phyloP scores from a whole-genome alignment of 1,284 basidiomycete species.

The Pyrrhoderma noxium region DNA sequence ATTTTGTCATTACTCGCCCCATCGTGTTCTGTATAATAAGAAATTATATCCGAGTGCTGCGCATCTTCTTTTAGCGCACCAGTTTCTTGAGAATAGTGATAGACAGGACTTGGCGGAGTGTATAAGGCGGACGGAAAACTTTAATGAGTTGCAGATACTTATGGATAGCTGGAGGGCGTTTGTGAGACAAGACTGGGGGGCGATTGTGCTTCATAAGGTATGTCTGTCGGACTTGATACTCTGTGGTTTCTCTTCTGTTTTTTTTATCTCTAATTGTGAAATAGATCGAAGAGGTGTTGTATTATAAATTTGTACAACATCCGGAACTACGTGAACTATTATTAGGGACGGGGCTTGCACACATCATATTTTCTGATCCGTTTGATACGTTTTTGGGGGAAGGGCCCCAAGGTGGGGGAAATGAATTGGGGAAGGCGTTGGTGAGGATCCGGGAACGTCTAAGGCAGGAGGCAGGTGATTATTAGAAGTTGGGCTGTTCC shows the following conservation, averaged over 20 bases:
- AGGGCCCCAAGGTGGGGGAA: conserved; percentile 40
- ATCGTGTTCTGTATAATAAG: conserved; percentile 44
- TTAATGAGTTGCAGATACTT: conserved; percentile 43
- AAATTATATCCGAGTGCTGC: conserved; percentile 53
- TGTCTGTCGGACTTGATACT: conserved; percentile 20
- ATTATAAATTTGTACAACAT: conserved; percentile 58
- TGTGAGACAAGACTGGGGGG: conserved; percentile 45
- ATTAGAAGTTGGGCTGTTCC: neutral
- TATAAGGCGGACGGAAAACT: conserved; percentile 39
- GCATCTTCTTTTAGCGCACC: conserved; percentile 62
- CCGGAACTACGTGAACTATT: conserved; percentile 38
- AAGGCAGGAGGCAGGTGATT: conserved; percentile 26
- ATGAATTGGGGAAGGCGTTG: conserved; percentile 52
- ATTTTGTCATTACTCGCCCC: conserved; percentile 53
- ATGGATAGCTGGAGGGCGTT: conserved; percentile 24
- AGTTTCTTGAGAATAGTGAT: conserved; percentile 40
- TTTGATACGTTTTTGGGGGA: conserved; percentile 53
- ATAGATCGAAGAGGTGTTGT: conserved; percentile 55
- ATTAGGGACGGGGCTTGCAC: conserved; percentile 39
- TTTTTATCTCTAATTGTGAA: conserved; percentile 1
- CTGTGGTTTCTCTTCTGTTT: conserved; percentile 10
- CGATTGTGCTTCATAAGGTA: conserved; percentile 42
- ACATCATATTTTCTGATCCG: conserved; percentile 43
- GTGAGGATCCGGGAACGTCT: conserved; percentile 43
- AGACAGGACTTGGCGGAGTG: conserved; percentile 42